Evolutionary conservation across 2,329 filamentous ascomycete species (phyloP).

Genomic region (Scopulariopsis brevicaulis): DNA sequence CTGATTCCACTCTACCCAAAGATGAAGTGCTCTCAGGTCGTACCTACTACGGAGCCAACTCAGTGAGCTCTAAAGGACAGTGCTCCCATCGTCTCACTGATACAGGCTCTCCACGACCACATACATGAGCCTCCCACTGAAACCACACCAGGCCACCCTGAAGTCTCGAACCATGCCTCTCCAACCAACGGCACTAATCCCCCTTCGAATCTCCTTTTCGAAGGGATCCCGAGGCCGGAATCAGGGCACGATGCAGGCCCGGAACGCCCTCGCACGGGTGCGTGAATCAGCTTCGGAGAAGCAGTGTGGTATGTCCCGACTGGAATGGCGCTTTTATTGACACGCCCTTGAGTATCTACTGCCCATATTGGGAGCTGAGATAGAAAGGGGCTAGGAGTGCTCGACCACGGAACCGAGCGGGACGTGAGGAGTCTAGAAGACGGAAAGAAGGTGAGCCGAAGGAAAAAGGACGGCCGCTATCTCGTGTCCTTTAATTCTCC

Average conservation of each 20-base stretch:
- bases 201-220: neutral
- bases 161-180: neutral
- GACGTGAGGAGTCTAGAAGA: neutral
- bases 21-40: neutral
- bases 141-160: neutral
- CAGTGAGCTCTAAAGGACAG: neutral
- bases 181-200: neutral
- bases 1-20: neutral
- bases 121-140: neutral
- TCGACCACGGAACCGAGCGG: neutral
- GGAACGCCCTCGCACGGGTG: neutral
- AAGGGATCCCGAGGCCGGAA: neutral
- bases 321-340: neutral
- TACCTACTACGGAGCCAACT: neutral
- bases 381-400: neutral
- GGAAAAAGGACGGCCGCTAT: neutral
- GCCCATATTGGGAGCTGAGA: neutral
- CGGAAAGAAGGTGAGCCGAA: neutral
- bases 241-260: conserved; percentile 1
- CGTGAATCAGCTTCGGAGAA: neutral
- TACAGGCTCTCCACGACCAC: neutral
- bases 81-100: neutral
- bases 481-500: neutral
- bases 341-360: neutral
- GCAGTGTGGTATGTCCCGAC: neutral